Evolutionary conservation across 805 yeast species (phyloP), one percentile per base, ranked within the genome.

Genomic region (Yarrowia alimentaria): DNA sequence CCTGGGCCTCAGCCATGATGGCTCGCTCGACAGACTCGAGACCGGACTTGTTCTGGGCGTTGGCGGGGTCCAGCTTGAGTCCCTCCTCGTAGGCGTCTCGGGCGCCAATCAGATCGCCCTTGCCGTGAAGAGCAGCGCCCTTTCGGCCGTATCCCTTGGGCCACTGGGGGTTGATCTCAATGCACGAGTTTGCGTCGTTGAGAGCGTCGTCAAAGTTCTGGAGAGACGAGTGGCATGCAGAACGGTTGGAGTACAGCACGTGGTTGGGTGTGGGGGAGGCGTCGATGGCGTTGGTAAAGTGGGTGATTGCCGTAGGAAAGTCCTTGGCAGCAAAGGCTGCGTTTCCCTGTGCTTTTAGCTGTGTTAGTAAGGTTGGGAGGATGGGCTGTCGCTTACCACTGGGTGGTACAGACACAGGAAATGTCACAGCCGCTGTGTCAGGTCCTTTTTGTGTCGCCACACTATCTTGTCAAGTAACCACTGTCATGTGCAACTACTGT

Each of bases 141-240:
- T 85, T 84, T 68, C 99, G 82, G 62, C 81, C 85, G 73, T 85
- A 86, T 40, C 98, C 99, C 69, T 93, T 93, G 17, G 96, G 89
- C 98, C 98, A 93, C 2, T 83, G 58, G 12, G 89, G 82, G 57
- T 85, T 87, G 68, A 89, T 80, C 61, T 78, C 76, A 50, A 85
- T 81, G 69, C 96, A 85, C 62, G 84, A 79, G 54, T 85, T 69
- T 13, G 98, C 99, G 67, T 93, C 99, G 37, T 74, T 71, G 54
- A 88, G 72, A 3, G 98, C 99, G 54, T 81, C 71, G 17, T 66
- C 66, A 62, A 81, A 93, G 60, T 89, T 71, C 62, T 80, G 80
- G 70, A 81, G 68, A 6, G 96, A 86, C 4, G 97, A 84, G 62
- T 83, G 83, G 53, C 88, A 78, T 11, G 95, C 99, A 9, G 98